phyloP scores from a whole-genome alignment of 805 yeast genomes.

The Kodamaea hsintzibuensis region DNA sequence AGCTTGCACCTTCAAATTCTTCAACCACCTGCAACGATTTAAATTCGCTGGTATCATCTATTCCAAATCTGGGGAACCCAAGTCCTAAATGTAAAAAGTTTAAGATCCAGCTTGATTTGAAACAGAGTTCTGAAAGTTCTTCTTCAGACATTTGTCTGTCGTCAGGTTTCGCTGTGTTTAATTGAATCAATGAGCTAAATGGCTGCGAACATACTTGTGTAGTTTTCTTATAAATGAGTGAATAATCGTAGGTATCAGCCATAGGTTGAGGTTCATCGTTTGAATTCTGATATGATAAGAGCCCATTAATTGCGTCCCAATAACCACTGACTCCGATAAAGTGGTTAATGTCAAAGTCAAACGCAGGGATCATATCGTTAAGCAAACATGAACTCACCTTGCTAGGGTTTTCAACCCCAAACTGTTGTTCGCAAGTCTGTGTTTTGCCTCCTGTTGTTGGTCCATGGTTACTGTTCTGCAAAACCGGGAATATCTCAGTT shows the following conservation, averaged over 20 bases:
- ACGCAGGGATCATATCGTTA: conserved; percentile 53
- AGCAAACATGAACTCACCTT: conserved; percentile 49
- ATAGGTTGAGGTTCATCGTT: conserved; percentile 8
- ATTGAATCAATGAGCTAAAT: conserved; percentile 35
- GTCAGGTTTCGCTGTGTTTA: conserved; percentile 30
- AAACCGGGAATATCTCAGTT: conserved; percentile 46
- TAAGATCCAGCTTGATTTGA: conserved; percentile 60
- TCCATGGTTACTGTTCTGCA: conserved; percentile 34
- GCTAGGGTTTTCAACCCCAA: conserved; percentile 22
- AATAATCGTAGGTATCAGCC: conserved; percentile 43
- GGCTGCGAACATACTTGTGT: conserved; percentile 47
- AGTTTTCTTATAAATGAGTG: conserved; percentile 44
- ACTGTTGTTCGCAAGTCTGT: conserved; percentile 31
- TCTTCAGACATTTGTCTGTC: conserved; percentile 36
- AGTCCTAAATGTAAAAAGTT: conserved; percentile 59
- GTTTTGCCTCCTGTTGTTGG: conserved; percentile 14
- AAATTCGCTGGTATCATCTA: conserved; percentile 27
- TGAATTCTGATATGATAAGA: conserved; percentile 16
- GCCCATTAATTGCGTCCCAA: conserved; percentile 59
- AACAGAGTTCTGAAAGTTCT: conserved; percentile 56
- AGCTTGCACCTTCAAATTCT: conserved; percentile 42
- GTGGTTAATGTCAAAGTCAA: conserved; percentile 56
- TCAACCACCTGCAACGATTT: conserved; percentile 47
- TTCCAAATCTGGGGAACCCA: conserved; percentile 56
- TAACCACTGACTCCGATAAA: conserved; percentile 69